Conservation (phyloP, 352 stramenopile species). For the Phytophthora ramorum region DNA sequence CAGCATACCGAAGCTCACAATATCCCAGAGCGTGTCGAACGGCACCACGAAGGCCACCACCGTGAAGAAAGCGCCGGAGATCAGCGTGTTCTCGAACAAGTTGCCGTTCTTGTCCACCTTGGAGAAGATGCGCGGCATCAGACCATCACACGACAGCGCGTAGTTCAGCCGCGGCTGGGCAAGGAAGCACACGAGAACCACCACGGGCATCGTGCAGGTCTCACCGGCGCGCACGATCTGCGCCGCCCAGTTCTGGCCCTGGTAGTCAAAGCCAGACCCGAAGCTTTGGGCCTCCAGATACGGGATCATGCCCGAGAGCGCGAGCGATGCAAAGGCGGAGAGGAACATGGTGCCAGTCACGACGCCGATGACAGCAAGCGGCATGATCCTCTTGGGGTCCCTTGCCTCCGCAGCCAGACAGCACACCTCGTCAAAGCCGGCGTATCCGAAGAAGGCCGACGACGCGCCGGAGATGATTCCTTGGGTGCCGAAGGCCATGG, state of each 20-base stretch:
- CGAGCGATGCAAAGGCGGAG: conserved; percentile 78
- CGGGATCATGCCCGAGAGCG: conserved; percentile 83
- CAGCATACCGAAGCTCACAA: conserved; percentile 89
- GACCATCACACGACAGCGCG: conserved; percentile 92
- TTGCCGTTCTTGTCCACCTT: conserved; percentile 83
- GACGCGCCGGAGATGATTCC: conserved; percentile 84
- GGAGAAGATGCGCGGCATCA: conserved; percentile 93
- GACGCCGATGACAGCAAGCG: conserved; percentile 83
- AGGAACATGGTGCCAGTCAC: conserved; percentile 80
- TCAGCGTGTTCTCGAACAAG: conserved; percentile 80
- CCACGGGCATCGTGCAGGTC: conserved; percentile 71
- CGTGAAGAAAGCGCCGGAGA: conserved; percentile 73
- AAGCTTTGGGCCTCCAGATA: conserved; percentile 50
- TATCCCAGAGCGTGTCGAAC: conserved; percentile 85
- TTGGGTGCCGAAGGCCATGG: conserved; percentile 45
- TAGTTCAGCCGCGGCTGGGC: conserved; percentile 94
- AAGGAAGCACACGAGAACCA: conserved; percentile 94
- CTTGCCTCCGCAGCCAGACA: conserved; percentile 87
- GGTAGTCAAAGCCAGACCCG: conserved; percentile 51
- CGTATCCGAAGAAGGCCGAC: conserved; percentile 93
- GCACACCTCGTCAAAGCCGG: conserved; percentile 95
- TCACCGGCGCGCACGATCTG: conserved; percentile 34
- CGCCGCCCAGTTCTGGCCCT: conserved; percentile 61
- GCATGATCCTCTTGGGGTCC: conserved; percentile 82
- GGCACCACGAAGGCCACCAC: conserved; percentile 73